Conservation (phyloP, 257 asterid species). For the Fraxinus excelsior region DNA sequence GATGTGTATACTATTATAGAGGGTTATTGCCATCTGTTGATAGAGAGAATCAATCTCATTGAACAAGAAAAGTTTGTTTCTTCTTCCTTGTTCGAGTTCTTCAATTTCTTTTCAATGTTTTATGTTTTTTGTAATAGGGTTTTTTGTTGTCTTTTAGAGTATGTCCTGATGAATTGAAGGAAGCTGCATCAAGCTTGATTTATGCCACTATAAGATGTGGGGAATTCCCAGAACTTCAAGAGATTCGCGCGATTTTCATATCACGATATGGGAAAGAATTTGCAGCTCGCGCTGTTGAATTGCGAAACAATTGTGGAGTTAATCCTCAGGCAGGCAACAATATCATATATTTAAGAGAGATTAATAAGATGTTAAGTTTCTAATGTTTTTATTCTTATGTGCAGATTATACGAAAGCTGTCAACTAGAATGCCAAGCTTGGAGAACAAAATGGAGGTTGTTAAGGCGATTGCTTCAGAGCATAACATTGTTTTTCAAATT, state of each 20-base stretch:
- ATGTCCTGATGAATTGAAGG: slow-evolving; percentile 81
- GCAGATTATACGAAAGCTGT: slow-evolving; percentile 79
- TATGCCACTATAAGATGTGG: slow-evolving; percentile 86
- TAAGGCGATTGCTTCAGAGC: slow-evolving; percentile 65
- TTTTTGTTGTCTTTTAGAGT: slow-evolving; percentile 48
- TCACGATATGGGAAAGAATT: slow-evolving; percentile 70
- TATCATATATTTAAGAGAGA: neutral
- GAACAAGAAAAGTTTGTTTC: slow-evolving; percentile 58
- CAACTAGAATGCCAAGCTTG: slow-evolving; percentile 67
- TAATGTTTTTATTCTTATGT: neutral
- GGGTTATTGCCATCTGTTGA: slow-evolving; percentile 59
- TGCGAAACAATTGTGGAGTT: slow-evolving; percentile 90
- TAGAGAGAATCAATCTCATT: slow-evolving; percentile 62
- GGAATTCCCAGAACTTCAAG: slow-evolving; percentile 88
- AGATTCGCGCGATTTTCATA: slow-evolving; percentile 57
- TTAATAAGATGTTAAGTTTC: neutral
- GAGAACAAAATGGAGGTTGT: slow-evolving; percentile 63
- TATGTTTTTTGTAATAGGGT: neutral
- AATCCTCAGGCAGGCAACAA: slow-evolving; percentile 54
- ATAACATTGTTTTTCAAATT: slow-evolving; percentile 55
- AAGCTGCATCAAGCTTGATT: slow-evolving; percentile 69
- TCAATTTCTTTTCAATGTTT: neutral
- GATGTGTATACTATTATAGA: slow-evolving; percentile 70
- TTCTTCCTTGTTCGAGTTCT: neutral
- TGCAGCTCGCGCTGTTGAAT: slow-evolving; percentile 60